Percentiles rank a stretch among this genome's conserved stretches.
Evolutionary conservation across 768 basidiomycete genomes (phyloP).

Genomic region (Candolleomyces efflorescens): DNA sequence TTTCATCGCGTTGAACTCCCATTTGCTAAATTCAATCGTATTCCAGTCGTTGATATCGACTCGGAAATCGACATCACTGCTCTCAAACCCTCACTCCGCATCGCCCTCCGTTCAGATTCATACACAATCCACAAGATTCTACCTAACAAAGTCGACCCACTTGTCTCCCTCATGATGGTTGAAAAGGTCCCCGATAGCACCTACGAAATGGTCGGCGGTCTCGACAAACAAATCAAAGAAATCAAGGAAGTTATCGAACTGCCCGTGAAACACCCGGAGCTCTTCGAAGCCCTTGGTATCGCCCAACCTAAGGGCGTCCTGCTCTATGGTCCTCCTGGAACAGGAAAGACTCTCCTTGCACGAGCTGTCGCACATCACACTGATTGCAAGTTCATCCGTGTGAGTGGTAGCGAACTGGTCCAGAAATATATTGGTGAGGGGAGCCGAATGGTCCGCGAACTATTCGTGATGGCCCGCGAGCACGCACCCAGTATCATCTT

Average conservation of each 20-base stretch:
- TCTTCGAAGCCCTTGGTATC: slow-evolving; percentile 94
- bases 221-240: slow-evolving; percentile 99
- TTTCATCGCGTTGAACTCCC: neutral
- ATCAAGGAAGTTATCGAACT: slow-evolving; percentile 96
- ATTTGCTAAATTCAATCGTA: neutral
- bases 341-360: slow-evolving; percentile 93
- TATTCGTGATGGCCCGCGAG: slow-evolving; percentile 98
- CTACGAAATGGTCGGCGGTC: slow-evolving; percentile 99
- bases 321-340: slow-evolving; percentile 94
- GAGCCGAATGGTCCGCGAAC: slow-evolving; percentile 91
- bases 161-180: slow-evolving; percentile 99
- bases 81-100: slow-evolving; percentile 83
- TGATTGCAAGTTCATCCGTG: slow-evolving; percentile 96
- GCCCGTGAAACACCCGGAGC: slow-evolving; percentile 95
- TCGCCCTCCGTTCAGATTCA: slow-evolving; percentile 93
- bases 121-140: slow-evolving; percentile 97
- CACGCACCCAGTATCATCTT: slow-evolving; percentile 98
- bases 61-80: slow-evolving; percentile 75
- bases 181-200: slow-evolving; percentile 99
- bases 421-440: slow-evolving; percentile 99
- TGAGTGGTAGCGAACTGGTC: slow-evolving; percentile 89
- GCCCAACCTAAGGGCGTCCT: slow-evolving; percentile 96
- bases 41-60: slow-evolving; percentile 88
- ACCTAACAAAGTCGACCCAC: slow-evolving; percentile 96
- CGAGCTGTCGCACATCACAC: slow-evolving; percentile 97